Evolutionary conservation across 805 yeast genomes (phyloP), one percentile per base, ranked within the genome.

Genomic region (Metschnikowia continentalis): DNA sequence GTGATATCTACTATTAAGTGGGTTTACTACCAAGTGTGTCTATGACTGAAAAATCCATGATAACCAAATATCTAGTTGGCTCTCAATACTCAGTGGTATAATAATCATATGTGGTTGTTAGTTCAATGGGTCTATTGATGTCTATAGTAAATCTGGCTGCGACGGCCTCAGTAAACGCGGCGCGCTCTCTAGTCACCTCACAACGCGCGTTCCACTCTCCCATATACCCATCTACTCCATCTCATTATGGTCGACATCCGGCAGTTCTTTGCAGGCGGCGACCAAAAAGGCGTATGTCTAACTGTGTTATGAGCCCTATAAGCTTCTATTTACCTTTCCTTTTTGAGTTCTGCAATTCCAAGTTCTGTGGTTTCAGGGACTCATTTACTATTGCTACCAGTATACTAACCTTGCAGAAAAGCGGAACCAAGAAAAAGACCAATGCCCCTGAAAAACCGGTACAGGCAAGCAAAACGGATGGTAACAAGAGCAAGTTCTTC

Each of bases 231-330:
- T 8, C 22, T 40, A 40, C 13, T 33, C 22, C 17, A 19, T 15
- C 42, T 42, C 33, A 40, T 23, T 4, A 54, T 58, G 61, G 61
- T 58, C 32, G 61, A 58, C 47, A 58, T 58, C 49, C 52, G 61
- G 44, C 60, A 49, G 58, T 58, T 58, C 48, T 58, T 58, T 47
- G 56, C 46, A 39, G 42, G 42, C 39, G 51, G 42, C 6, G 54
- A 33, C 38, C 46, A 33, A 22, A 42, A 42, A 17, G 17, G 22
- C 7, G 46, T 42, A 42, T 33, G 46, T 42, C 14, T 14, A 26
- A 26, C 4, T 4, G 30, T 26, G 11, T 26, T 26, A 8, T 26
- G 30, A 26, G 11, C 30, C 11, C 11, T 4, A 4, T 5, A 5
- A 8, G 11, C 11, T 8, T 26, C 11, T 1, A 4, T 26, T 10